Base-by-base conservation (phyloP, 305 asterid genomes). In the Caryopteris hybrid region DNA sequence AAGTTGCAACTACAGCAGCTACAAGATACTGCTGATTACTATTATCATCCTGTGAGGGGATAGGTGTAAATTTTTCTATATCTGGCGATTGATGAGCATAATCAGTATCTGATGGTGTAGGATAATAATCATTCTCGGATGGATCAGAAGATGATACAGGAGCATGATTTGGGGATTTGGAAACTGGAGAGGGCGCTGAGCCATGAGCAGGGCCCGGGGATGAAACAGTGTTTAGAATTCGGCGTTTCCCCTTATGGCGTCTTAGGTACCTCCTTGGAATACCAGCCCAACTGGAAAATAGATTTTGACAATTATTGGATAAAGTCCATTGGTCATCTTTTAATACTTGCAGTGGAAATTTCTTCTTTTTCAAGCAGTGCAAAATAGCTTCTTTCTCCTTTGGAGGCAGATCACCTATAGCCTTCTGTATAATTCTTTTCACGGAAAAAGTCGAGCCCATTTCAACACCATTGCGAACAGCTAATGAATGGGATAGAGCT, bases 221-320 rank as follows among this genome's bases (percentile, higher is more conserved):
- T 25, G 80, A 59, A 75, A 73, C 77, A 29, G 59, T 53, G 29
- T 5, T 12, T 61, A 54, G 12, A 3, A 42, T 64, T 12, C 41
- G 64, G 27, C 20, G 61, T 23, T 20, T 64, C 29, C 11, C 64
- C 31, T 29, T 69, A 60, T 64, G 79, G 9, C 47, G 57, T 59
- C 90, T 74, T 64, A 93, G 83, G 76, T 77, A 76, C 79, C 95
- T 85, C 82, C 96, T 81, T 6, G 94, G 95, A 74, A 76, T 71
- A 16, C 60, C 23, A 23, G 77, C 63, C 79, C 79, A 73, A 56
- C 29, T 63, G 22, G 84, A 60, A 53, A 80, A 45, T 57, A 78
- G 61, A 43, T 80, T 80, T 55, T 72, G 76, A 56, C 64, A 74
- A 69, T 42, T 57, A 34, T 48, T 22, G 42, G 71, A 69, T 71